Evolutionary conservation across 805 yeast species (phyloP), one percentile per base, ranked within the genome.

Genomic region (Nakazawaea laoshanensis): DNA sequence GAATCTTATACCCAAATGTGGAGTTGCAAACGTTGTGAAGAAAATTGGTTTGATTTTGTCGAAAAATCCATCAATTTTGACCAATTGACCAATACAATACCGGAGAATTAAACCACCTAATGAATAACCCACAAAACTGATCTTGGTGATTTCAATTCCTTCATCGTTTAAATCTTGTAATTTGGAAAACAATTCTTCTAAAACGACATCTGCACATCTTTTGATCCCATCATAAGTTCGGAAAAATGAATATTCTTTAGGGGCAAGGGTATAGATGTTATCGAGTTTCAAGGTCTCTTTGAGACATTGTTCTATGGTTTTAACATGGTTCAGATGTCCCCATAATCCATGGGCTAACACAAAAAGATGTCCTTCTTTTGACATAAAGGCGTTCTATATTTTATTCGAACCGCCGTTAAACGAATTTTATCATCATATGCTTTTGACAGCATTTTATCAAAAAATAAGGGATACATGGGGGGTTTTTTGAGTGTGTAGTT

Each of bases 181-280:
- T 44, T 65, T 65, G 6, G 50, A 49, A 24, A 67, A 59, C 11
- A 88, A 63, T 50, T 86, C 95, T 20, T 67, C 63, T n/a, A 80
- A 48, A 24, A 84, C 71, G 11, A 87, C 60, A 39, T 78, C 73
- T 2, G 88, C 87, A 37, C 80, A 70, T 32, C 77, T 66, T 42
- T 74, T 77, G 14, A 86, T 64, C 3, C 97, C 97, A 49, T 88
- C 96, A 47, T 84, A 83, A 0, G 96, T 84, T 46, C 76, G 72
- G 46, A 79, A 72, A 21, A 82, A 77, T 0, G 80, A 65, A 41
- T 82, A 85, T 1, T 78, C 63, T 11, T 50, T 69, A 9, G 78
- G 88, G 46, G 61, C 59, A 39, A 69, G 63, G 29, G 55, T 67
- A 54, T 50, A 63, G 3, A 56, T 42, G 27, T 49, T 54, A 38